Conservation (phyloP, 306 rosid species). For the Dalbergia cultrata region DNA sequence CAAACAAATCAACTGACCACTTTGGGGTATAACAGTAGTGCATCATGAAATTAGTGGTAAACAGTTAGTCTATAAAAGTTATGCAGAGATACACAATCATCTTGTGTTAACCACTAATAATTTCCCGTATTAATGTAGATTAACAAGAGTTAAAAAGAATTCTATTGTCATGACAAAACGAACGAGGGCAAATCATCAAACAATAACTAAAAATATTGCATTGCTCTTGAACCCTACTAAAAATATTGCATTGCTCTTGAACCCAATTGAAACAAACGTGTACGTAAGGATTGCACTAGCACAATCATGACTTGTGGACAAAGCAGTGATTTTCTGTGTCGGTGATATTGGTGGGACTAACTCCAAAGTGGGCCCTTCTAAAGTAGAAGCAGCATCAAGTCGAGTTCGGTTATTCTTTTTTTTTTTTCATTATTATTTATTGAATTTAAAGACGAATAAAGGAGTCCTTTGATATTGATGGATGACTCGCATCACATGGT, state of each 20-base stretch:
- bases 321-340: background rate
- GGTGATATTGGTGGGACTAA: background rate
- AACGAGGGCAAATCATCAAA: background rate
- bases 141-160: background rate
- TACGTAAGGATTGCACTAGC: background rate
- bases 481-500: constrained; percentile 12
- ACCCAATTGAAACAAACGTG: background rate
- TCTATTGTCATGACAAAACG: background rate
- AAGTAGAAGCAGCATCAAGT: background rate
- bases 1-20: no score
- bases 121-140: background rate
- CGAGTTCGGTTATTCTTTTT: background rate
- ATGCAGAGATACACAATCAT: background rate
- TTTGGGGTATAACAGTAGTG: no score
- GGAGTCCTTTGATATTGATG: background rate
- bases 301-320: constrained; percentile 8
- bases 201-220: background rate
- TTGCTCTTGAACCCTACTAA: background rate
- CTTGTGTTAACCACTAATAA: background rate
- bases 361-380: constrained; percentile 10
- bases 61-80: no score
- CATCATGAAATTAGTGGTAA: no score
- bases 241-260: background rate
- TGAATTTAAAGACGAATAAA: background rate
- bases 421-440: background rate